These are phyloP conservation scores for Dioscorea alata DNA, from an alignment of 106 monocot species.

Conservation along the genomic window DNA sequence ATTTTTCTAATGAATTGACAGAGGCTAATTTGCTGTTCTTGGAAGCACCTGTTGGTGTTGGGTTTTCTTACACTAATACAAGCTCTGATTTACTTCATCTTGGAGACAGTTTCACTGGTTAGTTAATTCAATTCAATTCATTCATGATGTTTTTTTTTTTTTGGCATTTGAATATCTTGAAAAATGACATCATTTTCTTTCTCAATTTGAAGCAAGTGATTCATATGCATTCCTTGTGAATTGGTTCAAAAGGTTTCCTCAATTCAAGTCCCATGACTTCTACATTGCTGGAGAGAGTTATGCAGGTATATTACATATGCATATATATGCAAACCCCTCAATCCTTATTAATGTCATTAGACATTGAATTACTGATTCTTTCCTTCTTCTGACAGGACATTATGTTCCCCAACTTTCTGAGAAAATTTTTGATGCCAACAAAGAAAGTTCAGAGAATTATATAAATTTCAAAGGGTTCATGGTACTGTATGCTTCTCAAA, in stretches of 20 bases:
- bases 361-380: background rate
- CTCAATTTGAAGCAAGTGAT: slow-evolving; percentile 35
- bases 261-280: slow-evolving; percentile 56
- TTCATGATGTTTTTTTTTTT: background rate
- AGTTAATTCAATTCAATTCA: background rate
- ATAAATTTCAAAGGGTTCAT: slow-evolving; percentile 54
- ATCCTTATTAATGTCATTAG: no score
- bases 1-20: slow-evolving; percentile 5
- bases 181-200: background rate
- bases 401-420: slow-evolving; percentile 51
- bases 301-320: slow-evolving; percentile 27
- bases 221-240: slow-evolving; percentile 56
- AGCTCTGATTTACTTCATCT: slow-evolving; percentile 45
- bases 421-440: slow-evolving; percentile 41
- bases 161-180: background rate
- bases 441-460: slow-evolving; percentile 12
- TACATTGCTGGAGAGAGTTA: slow-evolving; percentile 78
- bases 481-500: slow-evolving; percentile 10
- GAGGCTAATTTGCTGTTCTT: slow-evolving; percentile 55
- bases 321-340: background rate
- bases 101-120: slow-evolving; percentile 46
- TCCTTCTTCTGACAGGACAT: slow-evolving; percentile 24
- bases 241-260: slow-evolving; percentile 78
- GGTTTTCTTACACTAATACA: slow-evolving; percentile 75
- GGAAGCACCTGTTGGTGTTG: slow-evolving; percentile 76